Evolutionary conservation across 2,329 filamentous ascomycete species (phyloP), one percentile per base, ranked within the genome.

Genomic region (Diaporthe capsici): DNA sequence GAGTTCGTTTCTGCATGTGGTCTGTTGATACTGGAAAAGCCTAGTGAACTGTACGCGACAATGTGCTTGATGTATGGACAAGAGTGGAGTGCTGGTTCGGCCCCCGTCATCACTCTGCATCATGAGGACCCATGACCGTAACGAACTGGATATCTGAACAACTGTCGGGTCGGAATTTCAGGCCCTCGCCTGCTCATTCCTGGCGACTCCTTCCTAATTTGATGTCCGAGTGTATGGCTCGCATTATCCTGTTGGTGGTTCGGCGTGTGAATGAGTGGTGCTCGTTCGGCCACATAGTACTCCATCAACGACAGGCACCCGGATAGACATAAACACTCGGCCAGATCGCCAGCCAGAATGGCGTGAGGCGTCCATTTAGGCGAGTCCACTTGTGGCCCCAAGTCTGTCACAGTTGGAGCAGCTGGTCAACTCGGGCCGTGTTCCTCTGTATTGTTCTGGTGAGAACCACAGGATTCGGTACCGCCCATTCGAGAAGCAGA

Each of bases 221-320:
- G 71, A 44, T 8, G 20, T 22, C 17, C n/a, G 15, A 28, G n/a
- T 20, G 10, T 31, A 22, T 25, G 44, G 53, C 57, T 61, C 22
- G 58, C 58, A 73, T 65, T 55, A 73, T 65, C 58, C 25, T 44
- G 58, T 73, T 73, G 58, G 71, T 72, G 15, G 37, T 55, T 53
- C 6, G 31, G 13, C 17, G 2, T 25, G 28, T 13, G 34, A 57
- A 55, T 17, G 58, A 65, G 71, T 73, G 71, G 58, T 73, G 49
- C 28, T 55, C 31, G 34, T 65, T 51, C 22, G 71, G 22, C 71
- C 71, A 73, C 71, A 73, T 65, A 22, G 37, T 55, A 39, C 5
- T 55, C 20, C 44, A 34, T 37, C 39, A 31, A 44, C 17, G 22
- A 55, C 49, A 9, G 58, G 47, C 65, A 53, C 39, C 65, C 34